Evolutionary conservation across 2,329 filamentous ascomycete genomes (phyloP), one percentile per base, ranked within the genome.

Genomic region (Epicoccum sorghinum): DNA sequence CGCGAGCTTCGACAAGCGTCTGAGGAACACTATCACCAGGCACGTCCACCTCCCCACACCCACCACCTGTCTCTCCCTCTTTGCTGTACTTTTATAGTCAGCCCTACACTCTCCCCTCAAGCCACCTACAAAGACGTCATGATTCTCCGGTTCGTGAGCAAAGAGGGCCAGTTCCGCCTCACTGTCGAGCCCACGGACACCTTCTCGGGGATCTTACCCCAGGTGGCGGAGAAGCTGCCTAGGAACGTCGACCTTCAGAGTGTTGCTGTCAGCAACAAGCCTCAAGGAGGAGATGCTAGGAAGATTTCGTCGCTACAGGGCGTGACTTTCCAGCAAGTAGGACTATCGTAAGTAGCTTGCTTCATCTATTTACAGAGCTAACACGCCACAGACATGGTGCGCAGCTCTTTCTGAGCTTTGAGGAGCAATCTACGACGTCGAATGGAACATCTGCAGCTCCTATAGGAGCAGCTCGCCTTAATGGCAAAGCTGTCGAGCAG

Each of bases 101-200:
- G 46, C 24, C 1, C 14, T 36, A 30, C 52, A n/a, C 8, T n/a
- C 46, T 30, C 35, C 45, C 12, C 41, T 46, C 29, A 10, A 53
- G 9, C 13, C 27, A 12, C 24, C 10, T 27, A 9, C 22, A 13
- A 24, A 7, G 12, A 8, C 30, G 54, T 43, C 56, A 96, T 96
- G 86, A 83, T 96, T 70, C 81, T 97, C 52, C 86, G 93, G 75
- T 90, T 96, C 65, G 88, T 93, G 68, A 92, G 92, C 73, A 91
- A 90, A 61, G 92, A 97, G 79, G 95, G 95, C 79, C 95, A 95
- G 82, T 88, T 93, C 76, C 89, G 95, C 65, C 81, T 98, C 68
- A 90, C 83, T 46, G 85, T 96, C 64, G 87, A 93, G 65, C 84
- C 88, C 45, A 82, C 83, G 37, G 87, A 90, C 59, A 87, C 87